Conservation (phyloP, 345 rosid genomes). For the Eutrema yunnanense region DNA sequence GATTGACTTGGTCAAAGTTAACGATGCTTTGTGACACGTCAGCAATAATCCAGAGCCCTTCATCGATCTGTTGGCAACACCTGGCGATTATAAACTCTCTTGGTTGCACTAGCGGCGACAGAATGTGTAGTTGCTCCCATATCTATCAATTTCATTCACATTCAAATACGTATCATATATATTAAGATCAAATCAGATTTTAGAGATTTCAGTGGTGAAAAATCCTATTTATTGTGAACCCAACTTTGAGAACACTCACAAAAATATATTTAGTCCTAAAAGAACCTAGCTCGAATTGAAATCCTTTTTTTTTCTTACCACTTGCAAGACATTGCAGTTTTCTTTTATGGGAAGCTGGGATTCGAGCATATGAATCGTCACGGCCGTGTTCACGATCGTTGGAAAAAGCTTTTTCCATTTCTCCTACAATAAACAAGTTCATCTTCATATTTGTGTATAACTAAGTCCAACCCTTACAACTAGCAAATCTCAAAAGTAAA, state of each 20-base stretch:
- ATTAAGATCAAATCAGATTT: background rate
- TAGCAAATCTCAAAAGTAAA: background rate
- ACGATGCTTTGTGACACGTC: slow-evolving; percentile 47
- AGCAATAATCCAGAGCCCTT: slow-evolving; percentile 55
- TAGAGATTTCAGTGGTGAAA: background rate
- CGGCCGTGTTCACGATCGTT: slow-evolving; percentile 54
- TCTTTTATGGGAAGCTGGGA: slow-evolving; percentile 20
- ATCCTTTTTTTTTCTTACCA: slow-evolving; percentile 35
- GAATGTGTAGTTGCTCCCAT: slow-evolving; percentile 51
- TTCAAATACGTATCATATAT: background rate
- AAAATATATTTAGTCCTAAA: too few species aligned
- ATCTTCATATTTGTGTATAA: background rate
- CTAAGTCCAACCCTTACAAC: background rate
- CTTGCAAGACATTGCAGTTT: slow-evolving; percentile 40
- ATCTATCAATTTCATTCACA: slow-evolving; percentile 37
- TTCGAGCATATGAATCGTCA: slow-evolving; percentile 36
- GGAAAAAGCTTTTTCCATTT: slow-evolving; percentile 62
- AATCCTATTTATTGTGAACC: too few species aligned
- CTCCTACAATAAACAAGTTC: slow-evolving; percentile 33
- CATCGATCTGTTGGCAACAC: slow-evolving; percentile 43
- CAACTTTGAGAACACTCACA: too few species aligned
- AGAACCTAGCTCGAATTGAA: too few species aligned
- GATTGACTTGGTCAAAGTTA: background rate
- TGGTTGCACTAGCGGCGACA: slow-evolving; percentile 66
- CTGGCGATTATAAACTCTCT: slow-evolving; percentile 63